Base-by-base conservation (phyloP, 1,284 basidiomycete genomes). In the Malassezia caprae region DNA sequence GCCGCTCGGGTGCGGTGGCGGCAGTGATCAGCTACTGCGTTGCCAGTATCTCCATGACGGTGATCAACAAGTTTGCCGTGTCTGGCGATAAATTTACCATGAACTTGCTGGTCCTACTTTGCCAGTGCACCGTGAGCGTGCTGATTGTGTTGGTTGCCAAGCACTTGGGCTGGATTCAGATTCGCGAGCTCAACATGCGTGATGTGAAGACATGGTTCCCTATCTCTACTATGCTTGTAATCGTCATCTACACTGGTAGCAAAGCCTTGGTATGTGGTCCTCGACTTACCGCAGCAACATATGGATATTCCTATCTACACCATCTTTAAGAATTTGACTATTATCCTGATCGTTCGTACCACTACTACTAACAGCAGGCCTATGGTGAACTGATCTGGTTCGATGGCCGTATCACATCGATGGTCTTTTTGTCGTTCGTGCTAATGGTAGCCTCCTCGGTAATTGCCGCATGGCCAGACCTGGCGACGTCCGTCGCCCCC, bases 351-450 rank as follows among this genome's bases (percentile, higher is more conserved):
- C 70, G 89, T 88, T 61, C 62, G 85, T 61, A 23, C 2, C 4
- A 19, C 43, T 45, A 26, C 7, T 13, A 27, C 39, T 52, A 45
- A 41, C 53, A 23, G 84, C 54, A 77, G 88, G 90, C 94, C 4
- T 96, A 98, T 73, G 94, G 94, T 35, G 94, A 98, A 78, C 87
- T 94, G 8, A 77, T 96, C 59, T 96, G 91, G 91, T 98, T 98
- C 74, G 88, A 84, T 56, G 91, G 91, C 31, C 80, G 81, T 57
- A 85, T 98, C 35, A 93, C 90, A 0, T 81, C 82, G 6, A 80
- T 98, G 43, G 91, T 90, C 0, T 82, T 96, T 62, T 79, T 86
- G 32, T 86, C 91, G 0, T 98, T 99, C 75, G 77, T 86, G 21
- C 81, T 98, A 58, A 99, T 99, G 91, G 91, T 96, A 43, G 69